phyloP scores from a whole-genome alignment of 2,329 filamentous ascomycete species.

The Sclerotiophoma versabilis region DNA sequence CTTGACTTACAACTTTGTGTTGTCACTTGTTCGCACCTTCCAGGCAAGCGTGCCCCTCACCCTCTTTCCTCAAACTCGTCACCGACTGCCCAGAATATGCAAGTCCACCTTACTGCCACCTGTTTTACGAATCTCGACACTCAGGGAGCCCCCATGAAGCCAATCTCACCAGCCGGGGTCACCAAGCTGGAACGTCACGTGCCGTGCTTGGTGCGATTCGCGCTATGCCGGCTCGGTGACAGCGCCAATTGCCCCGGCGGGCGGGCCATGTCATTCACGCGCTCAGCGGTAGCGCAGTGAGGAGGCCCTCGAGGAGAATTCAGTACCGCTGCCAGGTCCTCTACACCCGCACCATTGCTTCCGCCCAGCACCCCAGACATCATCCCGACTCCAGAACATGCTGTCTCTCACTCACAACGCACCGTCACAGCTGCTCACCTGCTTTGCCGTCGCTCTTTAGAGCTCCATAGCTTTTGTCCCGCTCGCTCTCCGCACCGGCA shows the following conservation, averaged over 20 bases:
- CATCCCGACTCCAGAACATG: constrained; percentile 37
- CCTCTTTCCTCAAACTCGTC: constrained; percentile 17
- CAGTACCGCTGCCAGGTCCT: constrained; percentile 36
- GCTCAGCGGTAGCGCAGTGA: constrained; percentile 20
- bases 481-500: constrained; percentile 43
- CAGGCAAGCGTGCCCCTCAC: constrained; percentile 29
- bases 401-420: constrained; percentile 26
- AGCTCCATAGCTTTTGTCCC: constrained; percentile 49
- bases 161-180: constrained; percentile 9
- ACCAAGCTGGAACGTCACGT: constrained; percentile 14
- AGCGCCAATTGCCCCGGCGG: constrained; percentile 21
- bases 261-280: constrained; percentile 24
- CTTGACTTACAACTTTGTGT: constrained; percentile 30
- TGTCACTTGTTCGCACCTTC: constrained; percentile 27
- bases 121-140: background rate
- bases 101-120: background rate
- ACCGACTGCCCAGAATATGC: constrained; percentile 1
- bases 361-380: constrained; percentile 25
- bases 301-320: constrained; percentile 14
- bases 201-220: background rate
- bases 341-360: constrained; percentile 37
- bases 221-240: constrained; percentile 13
- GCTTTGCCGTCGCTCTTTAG: constrained; percentile 41
- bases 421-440: constrained; percentile 34
- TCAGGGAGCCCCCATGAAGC: background rate